phyloP scores from a whole-genome alignment of 495 filamentous ascomycete species.

The Aspergillus conjunctus region DNA sequence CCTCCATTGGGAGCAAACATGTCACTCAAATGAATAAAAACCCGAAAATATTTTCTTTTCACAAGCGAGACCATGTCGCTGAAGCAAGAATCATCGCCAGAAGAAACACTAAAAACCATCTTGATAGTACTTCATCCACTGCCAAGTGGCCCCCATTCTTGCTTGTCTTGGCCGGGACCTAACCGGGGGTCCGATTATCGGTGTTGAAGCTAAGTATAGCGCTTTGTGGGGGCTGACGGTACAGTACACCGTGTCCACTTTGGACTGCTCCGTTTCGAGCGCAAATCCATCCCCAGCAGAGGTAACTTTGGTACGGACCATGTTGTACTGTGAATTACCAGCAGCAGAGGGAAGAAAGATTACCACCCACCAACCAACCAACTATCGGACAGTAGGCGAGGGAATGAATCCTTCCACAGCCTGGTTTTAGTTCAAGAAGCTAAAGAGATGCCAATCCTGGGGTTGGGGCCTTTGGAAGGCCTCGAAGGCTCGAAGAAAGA shows the following conservation, averaged over 20 bases:
- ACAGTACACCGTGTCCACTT: conserved; percentile 23
- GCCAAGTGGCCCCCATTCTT: background rate
- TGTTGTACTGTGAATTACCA: background rate
- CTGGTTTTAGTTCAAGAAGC: background rate
- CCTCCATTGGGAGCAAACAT: background rate
- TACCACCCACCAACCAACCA: background rate
- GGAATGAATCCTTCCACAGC: conserved; percentile 3
- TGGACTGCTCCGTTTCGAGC: conserved; percentile 4
- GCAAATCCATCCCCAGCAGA: too few species aligned
- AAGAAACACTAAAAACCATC: background rate
- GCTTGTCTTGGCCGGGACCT: background rate
- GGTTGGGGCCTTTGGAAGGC: background rate
- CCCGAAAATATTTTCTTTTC: background rate
- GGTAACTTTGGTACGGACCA: conserved; percentile 1
- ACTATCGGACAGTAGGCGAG: background rate
- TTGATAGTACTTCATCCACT: background rate
- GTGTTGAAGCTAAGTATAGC: conserved; percentile 17
- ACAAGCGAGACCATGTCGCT: too few species aligned
- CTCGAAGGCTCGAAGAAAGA: background rate
- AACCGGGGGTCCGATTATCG: conserved; percentile 12
- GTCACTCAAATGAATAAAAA: background rate
- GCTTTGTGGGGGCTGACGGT: conserved; percentile 22
- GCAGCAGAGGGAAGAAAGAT: background rate
- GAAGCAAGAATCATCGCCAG: background rate
- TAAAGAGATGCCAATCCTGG: conserved; percentile 12